A percentile compares a stretch with the other conserved stretches of the same genome.
These are phyloP conservation scores for Amylostereum areolatum DNA, from an alignment of 1,284 basidiomycete genomes.

Conservation along the genomic window DNA sequence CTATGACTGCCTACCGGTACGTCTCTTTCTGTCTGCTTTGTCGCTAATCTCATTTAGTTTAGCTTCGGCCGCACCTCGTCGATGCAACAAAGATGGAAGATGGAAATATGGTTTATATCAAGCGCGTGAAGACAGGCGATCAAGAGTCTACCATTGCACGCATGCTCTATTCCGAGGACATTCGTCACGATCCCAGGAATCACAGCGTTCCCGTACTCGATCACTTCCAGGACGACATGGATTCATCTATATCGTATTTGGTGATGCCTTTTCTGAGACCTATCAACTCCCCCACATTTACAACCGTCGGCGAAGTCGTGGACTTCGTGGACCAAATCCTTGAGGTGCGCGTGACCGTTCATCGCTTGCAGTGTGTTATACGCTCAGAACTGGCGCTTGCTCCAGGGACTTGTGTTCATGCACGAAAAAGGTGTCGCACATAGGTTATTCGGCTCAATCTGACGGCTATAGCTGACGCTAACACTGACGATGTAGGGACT, in stretches of 20 bases:
- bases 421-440: not conserved
- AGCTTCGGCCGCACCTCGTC: not conserved
- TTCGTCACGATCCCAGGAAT: not conserved
- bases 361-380: not conserved
- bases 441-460: not conserved
- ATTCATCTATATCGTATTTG: conserved; percentile 8
- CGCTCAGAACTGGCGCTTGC: not conserved
- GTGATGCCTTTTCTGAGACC: conserved; percentile 21
- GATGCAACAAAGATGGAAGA: conserved; percentile 1
- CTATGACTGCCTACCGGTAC: not conserved
- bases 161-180: not conserved
- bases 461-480: not conserved
- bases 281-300: conserved; percentile 17
- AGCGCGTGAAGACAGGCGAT: not conserved
- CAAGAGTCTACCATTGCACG: not conserved
- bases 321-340: conserved; percentile 20
- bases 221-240: conserved; percentile 12
- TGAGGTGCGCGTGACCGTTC: conserved; percentile 14
- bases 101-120: conserved; percentile 1
- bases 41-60: not conserved
- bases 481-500: conserved; percentile 1
- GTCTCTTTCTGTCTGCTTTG: not conserved
- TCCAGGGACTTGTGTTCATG: not conserved
- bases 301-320: conserved; percentile 17
- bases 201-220: conserved; percentile 13